phyloP scores from a whole-genome alignment of 768 basidiomycete species.

The Auriscalpium orientale region DNA sequence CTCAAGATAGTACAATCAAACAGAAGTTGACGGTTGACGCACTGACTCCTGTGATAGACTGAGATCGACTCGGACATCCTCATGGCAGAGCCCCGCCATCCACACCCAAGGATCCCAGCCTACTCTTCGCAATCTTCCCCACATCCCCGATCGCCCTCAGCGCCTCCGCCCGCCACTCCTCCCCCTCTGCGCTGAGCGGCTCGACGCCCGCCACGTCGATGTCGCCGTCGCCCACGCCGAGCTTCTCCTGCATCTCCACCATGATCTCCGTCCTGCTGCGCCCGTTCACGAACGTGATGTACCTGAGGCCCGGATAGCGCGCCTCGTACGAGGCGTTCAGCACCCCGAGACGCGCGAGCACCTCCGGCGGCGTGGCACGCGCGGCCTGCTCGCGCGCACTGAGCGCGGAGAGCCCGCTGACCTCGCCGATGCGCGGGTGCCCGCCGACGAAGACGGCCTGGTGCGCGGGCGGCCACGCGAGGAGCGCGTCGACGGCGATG shows the following conservation, averaged over 20 bases:
- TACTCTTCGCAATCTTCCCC: slow-evolving; percentile 67
- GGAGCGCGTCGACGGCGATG: slow-evolving; percentile 38
- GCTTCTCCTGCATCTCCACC: slow-evolving; percentile 68
- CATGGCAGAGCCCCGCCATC: slow-evolving; percentile 17
- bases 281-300: slow-evolving; percentile 91
- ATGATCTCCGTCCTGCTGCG: slow-evolving; percentile 63
- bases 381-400: slow-evolving; percentile 75
- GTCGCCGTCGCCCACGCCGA: slow-evolving; percentile 41
- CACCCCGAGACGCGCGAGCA: slow-evolving; percentile 62
- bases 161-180: slow-evolving; percentile 61
- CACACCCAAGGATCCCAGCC: slow-evolving; percentile 42
- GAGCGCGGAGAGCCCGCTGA: slow-evolving; percentile 61
- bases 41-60: no score
- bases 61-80: not conserved
- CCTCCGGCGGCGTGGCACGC: slow-evolving; percentile 59
- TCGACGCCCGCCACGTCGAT: slow-evolving; percentile 31
- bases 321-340: slow-evolving; percentile 76
- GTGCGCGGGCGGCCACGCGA: slow-evolving; percentile 41
- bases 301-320: slow-evolving; percentile 67
- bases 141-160: slow-evolving; percentile 67
- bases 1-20: no score
- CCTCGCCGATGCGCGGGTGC: slow-evolving; percentile 88
- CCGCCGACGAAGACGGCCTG: slow-evolving; percentile 67
- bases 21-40: no score
- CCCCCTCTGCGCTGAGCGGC: slow-evolving; percentile 30